Evolutionary conservation across 2,329 filamentous ascomycete genomes (phyloP).

Genomic region (Phyllosticta paracitricarpa): DNA sequence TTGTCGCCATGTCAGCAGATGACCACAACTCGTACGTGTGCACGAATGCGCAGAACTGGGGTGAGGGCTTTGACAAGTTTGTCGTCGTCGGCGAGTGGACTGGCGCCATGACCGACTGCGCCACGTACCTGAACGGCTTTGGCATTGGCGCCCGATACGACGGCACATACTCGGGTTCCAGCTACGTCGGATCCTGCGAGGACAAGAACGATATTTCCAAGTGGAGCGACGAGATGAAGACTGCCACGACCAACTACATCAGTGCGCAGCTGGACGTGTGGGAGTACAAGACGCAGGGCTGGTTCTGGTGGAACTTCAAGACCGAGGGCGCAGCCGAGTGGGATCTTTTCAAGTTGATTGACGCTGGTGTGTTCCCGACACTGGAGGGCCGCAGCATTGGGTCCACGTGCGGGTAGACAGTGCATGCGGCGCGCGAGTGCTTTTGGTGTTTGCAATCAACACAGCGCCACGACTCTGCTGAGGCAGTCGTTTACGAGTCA

Average conservation of each 20-base stretch:
- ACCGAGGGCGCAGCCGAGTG: slow-evolving; percentile 44
- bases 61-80: slow-evolving; percentile 48
- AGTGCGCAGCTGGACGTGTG: slow-evolving; percentile 46
- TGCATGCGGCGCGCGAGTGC: not conserved
- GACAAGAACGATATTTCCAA: slow-evolving; percentile 40
- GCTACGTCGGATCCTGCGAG: slow-evolving; percentile 43
- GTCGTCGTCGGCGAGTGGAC: slow-evolving; percentile 60
- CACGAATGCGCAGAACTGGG: slow-evolving; percentile 39
- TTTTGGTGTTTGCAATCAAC: not conserved
- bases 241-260: slow-evolving; percentile 40
- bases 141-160: slow-evolving; percentile 52
- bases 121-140: slow-evolving; percentile 36
- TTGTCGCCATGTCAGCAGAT: slow-evolving; percentile 40
- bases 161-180: slow-evolving; percentile 41
- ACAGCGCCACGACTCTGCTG: not conserved
- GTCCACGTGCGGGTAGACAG: not conserved
- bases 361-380: slow-evolving; percentile 42
- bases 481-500: not conserved
- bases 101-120: slow-evolving; percentile 55
- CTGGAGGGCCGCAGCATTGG: not conserved
- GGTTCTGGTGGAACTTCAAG: slow-evolving; percentile 53
- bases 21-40: slow-evolving; percentile 49
- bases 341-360: slow-evolving; percentile 42
- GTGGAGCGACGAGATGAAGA: slow-evolving; percentile 36
- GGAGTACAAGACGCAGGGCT: slow-evolving; percentile 42